Base-by-base conservation (phyloP, 345 rosid species). In the Boechera retrofracta region DNA sequence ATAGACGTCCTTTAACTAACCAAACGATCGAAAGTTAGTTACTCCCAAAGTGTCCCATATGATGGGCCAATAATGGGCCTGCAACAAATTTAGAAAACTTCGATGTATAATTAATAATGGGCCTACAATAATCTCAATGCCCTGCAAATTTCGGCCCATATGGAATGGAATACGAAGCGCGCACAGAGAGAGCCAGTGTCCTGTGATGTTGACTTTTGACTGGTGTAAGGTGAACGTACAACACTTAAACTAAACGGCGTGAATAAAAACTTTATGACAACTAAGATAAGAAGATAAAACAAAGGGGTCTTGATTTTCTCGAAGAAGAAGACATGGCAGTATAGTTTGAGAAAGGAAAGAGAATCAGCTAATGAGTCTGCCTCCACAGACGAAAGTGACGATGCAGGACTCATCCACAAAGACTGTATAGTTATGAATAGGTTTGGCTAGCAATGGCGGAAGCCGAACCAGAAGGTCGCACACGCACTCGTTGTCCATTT, bases 381-480 rank as follows among this genome's bases (percentile, higher is more conserved):
- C 89, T 15, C 66, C 80, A 64, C 98, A 94, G 0, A 77, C 0
- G 76, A 13, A 95, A 13, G 86, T 85, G 47, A 91, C 77, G 16
- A 39, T 80, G 85, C 99, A 95, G 0, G 83, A 18, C 5, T 82
- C 87, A 67, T 77, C 82, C 10, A 91, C 86, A 18, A 64, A 42
- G 10, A 92, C 82, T 6, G 86, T 83, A 80, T 85, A 91, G 36
- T 74, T 65, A 76, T 92, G 99, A 13, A 32, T 33, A 6, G 96
- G 96, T 82, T 73, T 86, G 0, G 94, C 79, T 49, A 95, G 88
- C 76, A 92, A 87, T 31, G 84, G 16, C 0, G 98, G 99, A 83
- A 95, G 80, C 76, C 38, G 92, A 77, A 86, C 89, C 71, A 92
- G 79, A 78, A 91, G 42, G 49, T 88, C 91, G 31, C 99, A 95